Base-by-base conservation (phyloP, 192 early-diverging fungal species). In the Funneliformis mosseae region DNA sequence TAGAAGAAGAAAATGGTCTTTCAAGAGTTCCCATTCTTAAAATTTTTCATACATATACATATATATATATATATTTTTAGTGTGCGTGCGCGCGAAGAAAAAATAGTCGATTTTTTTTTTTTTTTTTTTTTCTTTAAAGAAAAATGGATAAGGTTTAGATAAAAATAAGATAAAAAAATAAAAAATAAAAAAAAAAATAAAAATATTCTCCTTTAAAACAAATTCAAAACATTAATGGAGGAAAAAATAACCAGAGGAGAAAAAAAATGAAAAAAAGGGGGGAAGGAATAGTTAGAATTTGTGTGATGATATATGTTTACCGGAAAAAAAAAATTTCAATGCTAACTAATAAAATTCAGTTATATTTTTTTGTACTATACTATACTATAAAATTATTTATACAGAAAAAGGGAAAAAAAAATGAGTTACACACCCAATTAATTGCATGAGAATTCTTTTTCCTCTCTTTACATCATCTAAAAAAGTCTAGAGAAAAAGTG, bases 251-350 rank as follows among this genome's bases (percentile, higher is more conserved):
- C 77, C 12, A 62, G 9, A 10, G 63, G 0, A 64, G 41, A 50
- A 73, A 72, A 82, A 14, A 48, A 73, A 9, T 27, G 11, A 64
- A 50, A 63, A 43, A 16, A 66, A 38, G 1, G n/a, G 59, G 33
- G 68, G 39, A 69, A 25, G 25, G 25, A 16, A 69, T n/a, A 69
- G 12, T 12, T 16, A 16, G 25, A 69, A 38, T 69, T 69, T 69
- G 27, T 69, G 67, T 28, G 67, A 41, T 38, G 27, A 38, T 69
- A 69, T 41, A 38, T 25, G 39, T 41, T 69, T 38, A 69, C 67
- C 39, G 39, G 25, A 28, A 69, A 69, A 38, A 69, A 28, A 38
- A 69, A n/a, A 28, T 25, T 38, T 33, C 33, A 33, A 33, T 33
- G 3, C 33, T 33, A 33, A 33, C 33, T 33, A 33, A 33, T 33